Percentiles rank a stretch among this genome's conserved stretches.
Conservation (phyloP, 805 yeast genomes). For the Pichia kluyveri region DNA sequence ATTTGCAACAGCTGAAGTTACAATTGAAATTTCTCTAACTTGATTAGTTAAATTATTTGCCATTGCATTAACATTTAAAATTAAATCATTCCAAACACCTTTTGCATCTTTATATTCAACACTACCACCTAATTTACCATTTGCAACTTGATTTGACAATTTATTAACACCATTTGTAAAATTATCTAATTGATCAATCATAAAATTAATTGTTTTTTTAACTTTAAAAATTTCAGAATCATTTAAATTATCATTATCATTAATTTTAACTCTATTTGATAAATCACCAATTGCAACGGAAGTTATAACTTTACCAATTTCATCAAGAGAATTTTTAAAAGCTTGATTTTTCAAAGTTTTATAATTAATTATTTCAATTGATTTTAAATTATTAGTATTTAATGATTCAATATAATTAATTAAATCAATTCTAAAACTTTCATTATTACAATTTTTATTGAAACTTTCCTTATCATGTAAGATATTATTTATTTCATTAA, state of each 20-base stretch:
- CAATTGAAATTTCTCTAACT: constrained; percentile 83
- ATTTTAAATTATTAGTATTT: constrained; percentile 11
- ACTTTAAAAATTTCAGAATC: constrained; percentile 77
- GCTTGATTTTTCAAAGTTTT: constrained; percentile 50
- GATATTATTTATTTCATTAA: not conserved
- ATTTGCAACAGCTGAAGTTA: constrained; percentile 78
- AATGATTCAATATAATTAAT: constrained; percentile 9
- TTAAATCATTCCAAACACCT: constrained; percentile 80
- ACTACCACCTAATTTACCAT: constrained; percentile 85
- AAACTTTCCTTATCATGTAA: constrained; percentile 18
- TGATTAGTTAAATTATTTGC: constrained; percentile 81
- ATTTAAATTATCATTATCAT: constrained; percentile 41
- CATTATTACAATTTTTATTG: constrained; percentile 11
- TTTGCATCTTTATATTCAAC: constrained; percentile 78
- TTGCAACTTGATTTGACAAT: constrained; percentile 84
- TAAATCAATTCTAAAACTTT: constrained; percentile 13
- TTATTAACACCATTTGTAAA: constrained; percentile 77
- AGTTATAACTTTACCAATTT: constrained; percentile 78
- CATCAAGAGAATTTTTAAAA: constrained; percentile 60
- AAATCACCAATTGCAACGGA: constrained; percentile 87
- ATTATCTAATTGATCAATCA: constrained; percentile 82
- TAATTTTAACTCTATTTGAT: constrained; percentile 69
- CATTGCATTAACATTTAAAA: constrained; percentile 83
- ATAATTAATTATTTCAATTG: constrained; percentile 12
- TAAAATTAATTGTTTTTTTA: constrained; percentile 72